These are phyloP conservation scores for Neurospora pannonica DNA, from an alignment of 495 filamentous ascomycete genomes.

Conservation along the genomic window DNA sequence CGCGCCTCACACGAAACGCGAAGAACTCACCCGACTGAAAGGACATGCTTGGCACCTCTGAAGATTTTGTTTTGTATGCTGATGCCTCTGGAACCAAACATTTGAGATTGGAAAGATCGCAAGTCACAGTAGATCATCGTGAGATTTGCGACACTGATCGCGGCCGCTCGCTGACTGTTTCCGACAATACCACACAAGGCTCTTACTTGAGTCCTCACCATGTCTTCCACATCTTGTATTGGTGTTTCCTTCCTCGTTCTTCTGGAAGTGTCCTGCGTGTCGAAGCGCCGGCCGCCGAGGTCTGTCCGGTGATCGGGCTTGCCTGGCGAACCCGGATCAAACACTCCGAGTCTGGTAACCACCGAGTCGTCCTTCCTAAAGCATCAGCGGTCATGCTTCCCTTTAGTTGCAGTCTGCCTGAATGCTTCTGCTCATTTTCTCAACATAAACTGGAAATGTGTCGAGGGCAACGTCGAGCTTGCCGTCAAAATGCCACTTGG, in stretches of 20 bases:
- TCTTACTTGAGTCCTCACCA: background rate
- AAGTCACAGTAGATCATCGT: background rate
- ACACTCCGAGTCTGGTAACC: background rate
- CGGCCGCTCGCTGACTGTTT: background rate
- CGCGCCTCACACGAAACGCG: background rate
- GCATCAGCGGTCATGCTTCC: background rate
- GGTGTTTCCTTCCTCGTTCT: background rate
- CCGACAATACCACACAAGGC: background rate
- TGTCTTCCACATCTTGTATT: background rate
- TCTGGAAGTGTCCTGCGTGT: background rate
- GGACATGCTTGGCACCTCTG: background rate
- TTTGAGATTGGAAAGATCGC: background rate
- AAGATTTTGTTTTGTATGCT: background rate
- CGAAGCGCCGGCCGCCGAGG: background rate
- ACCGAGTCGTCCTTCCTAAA: background rate
- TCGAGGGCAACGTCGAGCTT: background rate
- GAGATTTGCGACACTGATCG: background rate
- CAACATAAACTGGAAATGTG: background rate
- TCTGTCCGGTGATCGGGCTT: background rate
- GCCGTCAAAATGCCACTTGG: background rate
- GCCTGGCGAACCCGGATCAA: background rate
- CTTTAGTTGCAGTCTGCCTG: background rate
- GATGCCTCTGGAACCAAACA: no score
- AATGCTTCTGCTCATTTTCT: background rate
- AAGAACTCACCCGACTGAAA: background rate